Evolutionary conservation across 108 stramenopile species (phyloP).

Genomic region (Cyclostephanos tholiformis): DNA sequence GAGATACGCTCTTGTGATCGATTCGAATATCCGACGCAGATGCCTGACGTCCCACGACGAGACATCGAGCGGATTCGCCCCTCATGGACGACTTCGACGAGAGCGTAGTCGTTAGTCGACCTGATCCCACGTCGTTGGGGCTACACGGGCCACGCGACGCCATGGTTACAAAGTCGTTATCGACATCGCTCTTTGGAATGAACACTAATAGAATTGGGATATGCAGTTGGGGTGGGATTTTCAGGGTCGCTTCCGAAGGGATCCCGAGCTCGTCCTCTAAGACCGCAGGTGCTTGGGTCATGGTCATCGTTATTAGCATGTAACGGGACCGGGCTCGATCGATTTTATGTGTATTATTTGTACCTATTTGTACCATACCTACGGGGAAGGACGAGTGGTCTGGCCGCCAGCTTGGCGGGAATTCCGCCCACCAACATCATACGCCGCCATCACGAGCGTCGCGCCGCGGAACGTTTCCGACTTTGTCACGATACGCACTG

Average conservation of each 20-base stretch:
- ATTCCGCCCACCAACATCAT: too few species aligned
- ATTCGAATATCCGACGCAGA: conserved; percentile 63
- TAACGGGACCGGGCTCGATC: too few species aligned
- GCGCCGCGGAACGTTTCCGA: too few species aligned
- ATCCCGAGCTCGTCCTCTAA: conserved; percentile 41
- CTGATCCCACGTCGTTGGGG: neutral
- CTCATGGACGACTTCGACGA: conserved; percentile 34
- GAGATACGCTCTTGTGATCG: conserved; percentile 67
- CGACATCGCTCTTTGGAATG: neutral
- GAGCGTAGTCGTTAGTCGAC: conserved; percentile 4
- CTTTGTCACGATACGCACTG: too few species aligned
- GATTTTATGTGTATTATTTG: too few species aligned
- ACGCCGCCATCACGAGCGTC: too few species aligned
- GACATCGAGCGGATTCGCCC: conserved; percentile 23
- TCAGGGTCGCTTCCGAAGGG: conserved; percentile 35
- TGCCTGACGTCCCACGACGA: conserved; percentile 66
- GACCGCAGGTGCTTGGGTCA: conserved; percentile 5
- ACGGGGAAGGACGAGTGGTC: too few species aligned
- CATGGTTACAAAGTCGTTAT: conserved; percentile 13
- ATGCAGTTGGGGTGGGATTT: conserved; percentile 15
- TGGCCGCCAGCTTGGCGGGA: too few species aligned
- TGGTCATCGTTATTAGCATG: too few species aligned
- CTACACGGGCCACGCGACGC: conserved; percentile 3
- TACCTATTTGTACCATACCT: too few species aligned
- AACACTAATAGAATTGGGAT: conserved; percentile 19